Base-by-base conservation (phyloP, 176 grass and related monocot genomes). In the Puya raimondii region DNA sequence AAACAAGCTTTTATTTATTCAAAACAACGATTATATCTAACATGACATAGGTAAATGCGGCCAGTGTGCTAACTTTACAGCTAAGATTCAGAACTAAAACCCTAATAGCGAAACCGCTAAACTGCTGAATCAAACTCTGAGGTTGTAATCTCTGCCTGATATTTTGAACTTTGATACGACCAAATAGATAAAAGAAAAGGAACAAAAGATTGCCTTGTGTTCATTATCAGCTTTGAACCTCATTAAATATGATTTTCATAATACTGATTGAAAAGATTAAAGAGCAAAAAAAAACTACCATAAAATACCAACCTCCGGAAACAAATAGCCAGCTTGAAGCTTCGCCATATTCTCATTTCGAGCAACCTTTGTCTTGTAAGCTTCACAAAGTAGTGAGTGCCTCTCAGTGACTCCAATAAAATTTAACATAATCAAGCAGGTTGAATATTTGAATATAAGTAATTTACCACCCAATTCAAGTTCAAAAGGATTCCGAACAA, bases 321-420 rank as follows among this genome's bases (percentile, higher is more conserved):
- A 91, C 54, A 91, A 48, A 71, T 91, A 91, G 58, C 84, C 84
- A 22, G 88, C 88, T 74, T 91, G 88, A 52, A 91, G 81, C 51
- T 91, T 91, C 20, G 78, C 85, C 88, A 91, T 91, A 57, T 87
- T 91, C 14, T 68, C 79, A 82, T 91, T 87, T 33, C 94, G 80
- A 11, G 84, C 65, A 22, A 97, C 94, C 33, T 81, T 97, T 0
- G 89, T 97, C 72, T 76, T 97, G 86, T 76, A 90, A 88, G 82
- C 94, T 96, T 79, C 79, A 75, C 16, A 76, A 23, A 23, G 74
- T 47, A 29, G 18, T 1, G 69, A 74, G 9, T 65, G 2, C 7
- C 12, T 20, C 33, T 20, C 16, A 21, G 10, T 9, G 10, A n/a
- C 15, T 27, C 1, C 7, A 21, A 49, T 7, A 61, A 66, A 27